These are phyloP conservation scores for Arabis alpina DNA, from an alignment of 345 rosid genomes.

Conservation along the genomic window DNA sequence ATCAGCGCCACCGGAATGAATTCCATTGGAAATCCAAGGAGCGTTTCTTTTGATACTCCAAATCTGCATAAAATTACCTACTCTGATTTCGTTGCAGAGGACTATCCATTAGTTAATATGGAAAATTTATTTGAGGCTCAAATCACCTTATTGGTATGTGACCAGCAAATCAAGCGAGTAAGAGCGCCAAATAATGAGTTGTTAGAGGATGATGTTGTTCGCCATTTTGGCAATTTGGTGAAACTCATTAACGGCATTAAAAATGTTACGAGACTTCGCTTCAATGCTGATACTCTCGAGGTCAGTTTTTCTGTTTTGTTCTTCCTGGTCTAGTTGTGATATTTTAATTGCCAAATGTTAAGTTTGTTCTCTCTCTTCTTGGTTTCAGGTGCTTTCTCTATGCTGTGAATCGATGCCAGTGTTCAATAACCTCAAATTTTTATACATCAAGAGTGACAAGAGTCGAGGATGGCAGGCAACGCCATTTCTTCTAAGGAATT, in stretches of 20 bases:
- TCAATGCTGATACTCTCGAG: constrained; percentile 25
- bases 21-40: neutral
- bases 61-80: neutral
- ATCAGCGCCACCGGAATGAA: neutral
- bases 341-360: neutral
- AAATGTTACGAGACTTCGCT: constrained; percentile 22
- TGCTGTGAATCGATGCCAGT: constrained; percentile 28
- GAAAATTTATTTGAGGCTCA: neutral
- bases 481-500: constrained; percentile 21
- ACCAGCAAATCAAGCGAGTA: neutral
- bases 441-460: constrained; percentile 12
- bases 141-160: neutral
- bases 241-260: constrained; percentile 26
- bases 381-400: constrained; percentile 23
- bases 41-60: constrained; percentile 30
- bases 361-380: neutral
- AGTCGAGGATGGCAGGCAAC: constrained; percentile 34
- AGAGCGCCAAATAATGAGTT: neutral
- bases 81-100: constrained; percentile 30
- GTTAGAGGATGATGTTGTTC: constrained; percentile 11
- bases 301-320: neutral
- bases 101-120: constrained; percentile 30
- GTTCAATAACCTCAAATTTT: constrained; percentile 30
- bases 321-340: constrained; percentile 14
- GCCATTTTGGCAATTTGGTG: constrained; percentile 6